Conservation (phyloP, 2,329 filamentous ascomycete genomes). For the Phaeosphaeriaceae sp. region DNA sequence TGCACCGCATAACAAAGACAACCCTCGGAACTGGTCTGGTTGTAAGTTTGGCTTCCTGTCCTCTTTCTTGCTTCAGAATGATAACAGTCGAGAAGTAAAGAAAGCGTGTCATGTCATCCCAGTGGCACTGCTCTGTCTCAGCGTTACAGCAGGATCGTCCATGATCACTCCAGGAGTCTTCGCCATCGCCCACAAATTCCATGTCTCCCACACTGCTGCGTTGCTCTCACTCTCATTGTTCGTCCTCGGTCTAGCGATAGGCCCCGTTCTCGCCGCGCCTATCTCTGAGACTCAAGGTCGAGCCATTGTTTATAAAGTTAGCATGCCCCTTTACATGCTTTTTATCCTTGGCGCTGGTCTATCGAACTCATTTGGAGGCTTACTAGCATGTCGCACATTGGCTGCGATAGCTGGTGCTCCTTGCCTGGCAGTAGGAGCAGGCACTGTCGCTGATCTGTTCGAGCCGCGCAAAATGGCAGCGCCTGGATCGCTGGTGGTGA, state of each 20-base stretch:
- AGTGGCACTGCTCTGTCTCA: slow-evolving; percentile 11
- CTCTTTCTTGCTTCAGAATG: background rate
- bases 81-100: slow-evolving; percentile 1
- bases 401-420: slow-evolving; percentile 36
- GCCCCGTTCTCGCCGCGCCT: slow-evolving; percentile 65
- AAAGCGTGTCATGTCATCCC: slow-evolving; percentile 10
- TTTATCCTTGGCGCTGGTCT: slow-evolving; percentile 53
- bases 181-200: slow-evolving; percentile 53
- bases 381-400: slow-evolving; percentile 71
- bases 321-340: slow-evolving; percentile 68
- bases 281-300: slow-evolving; percentile 65
- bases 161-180: slow-evolving; percentile 57
- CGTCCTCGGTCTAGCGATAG: slow-evolving; percentile 65
- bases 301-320: slow-evolving; percentile 70
- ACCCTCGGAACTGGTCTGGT: slow-evolving; percentile 12
- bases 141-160: slow-evolving; percentile 56
- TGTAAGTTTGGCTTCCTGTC: slow-evolving; percentile 1
- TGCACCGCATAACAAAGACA: slow-evolving; percentile 8
- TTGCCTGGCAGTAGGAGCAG: slow-evolving; percentile 43
- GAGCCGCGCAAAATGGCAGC: slow-evolving; percentile 32
- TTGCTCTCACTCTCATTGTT: slow-evolving; percentile 59
- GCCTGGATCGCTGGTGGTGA: slow-evolving; percentile 34
- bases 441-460: slow-evolving; percentile 46
- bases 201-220: slow-evolving; percentile 9
- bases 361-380: slow-evolving; percentile 71